Conservation (phyloP, 805 yeast species). For the Wickerhamiella kurtzmanii region DNA sequence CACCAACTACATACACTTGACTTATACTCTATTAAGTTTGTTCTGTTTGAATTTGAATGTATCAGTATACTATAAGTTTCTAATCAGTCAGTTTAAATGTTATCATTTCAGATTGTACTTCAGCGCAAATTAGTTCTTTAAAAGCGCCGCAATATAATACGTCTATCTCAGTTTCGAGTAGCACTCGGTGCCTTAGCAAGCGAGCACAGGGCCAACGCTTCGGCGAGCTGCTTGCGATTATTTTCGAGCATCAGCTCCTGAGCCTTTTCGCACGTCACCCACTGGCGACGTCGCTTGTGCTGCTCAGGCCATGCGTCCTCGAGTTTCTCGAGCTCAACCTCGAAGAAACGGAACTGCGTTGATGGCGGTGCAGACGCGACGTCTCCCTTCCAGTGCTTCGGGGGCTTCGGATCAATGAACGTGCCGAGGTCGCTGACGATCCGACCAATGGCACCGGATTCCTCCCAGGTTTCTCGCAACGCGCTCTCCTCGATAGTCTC, state of each 20-base stretch:
- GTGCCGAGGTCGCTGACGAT: conserved; percentile 45
- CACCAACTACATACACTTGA: background rate
- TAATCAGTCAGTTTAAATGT: too few relatives aligned
- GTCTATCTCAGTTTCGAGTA: too few relatives aligned
- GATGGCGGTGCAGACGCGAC: conserved; percentile 42
- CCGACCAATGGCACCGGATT: conserved; percentile 75
- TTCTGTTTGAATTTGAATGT: too few relatives aligned
- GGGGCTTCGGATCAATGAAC: conserved; percentile 47
- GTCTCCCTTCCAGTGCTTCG: conserved; percentile 30
- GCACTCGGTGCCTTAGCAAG: too few relatives aligned
- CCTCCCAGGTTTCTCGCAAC: conserved; percentile 92
- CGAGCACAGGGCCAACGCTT: conserved; percentile 18
- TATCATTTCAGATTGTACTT: too few relatives aligned
- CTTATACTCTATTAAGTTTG: background rate
- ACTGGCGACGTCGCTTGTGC: conserved; percentile 45
- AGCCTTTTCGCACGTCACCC: conserved; percentile 40
- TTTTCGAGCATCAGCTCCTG: conserved; percentile 21
- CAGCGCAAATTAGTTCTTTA: background rate
- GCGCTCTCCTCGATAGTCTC: conserved; percentile 49
- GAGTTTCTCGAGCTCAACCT: conserved; percentile 48
- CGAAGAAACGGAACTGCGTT: conserved; percentile 80
- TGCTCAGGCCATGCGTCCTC: conserved; percentile 66
- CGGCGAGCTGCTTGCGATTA: conserved; percentile 23
- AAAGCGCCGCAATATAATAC: too few relatives aligned
- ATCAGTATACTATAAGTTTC: too few relatives aligned